Conservation (phyloP, 2,329 filamentous ascomycete genomes). For the Exophiala calicioides region DNA sequence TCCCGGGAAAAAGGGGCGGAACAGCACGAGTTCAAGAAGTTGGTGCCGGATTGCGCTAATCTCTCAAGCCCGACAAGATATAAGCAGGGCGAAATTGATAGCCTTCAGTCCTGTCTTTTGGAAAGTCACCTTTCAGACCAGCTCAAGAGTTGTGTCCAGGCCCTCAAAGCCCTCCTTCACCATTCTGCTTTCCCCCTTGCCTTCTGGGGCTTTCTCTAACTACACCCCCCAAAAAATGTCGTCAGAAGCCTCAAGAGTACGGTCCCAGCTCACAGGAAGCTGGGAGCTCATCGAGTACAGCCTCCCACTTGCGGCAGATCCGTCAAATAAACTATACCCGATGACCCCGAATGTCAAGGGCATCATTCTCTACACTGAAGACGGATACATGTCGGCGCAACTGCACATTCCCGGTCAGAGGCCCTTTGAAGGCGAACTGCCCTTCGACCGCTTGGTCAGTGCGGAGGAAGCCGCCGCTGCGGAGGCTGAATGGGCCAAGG, state of each 20-base stretch:
- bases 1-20: no score
- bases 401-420: slow-evolving; percentile 13
- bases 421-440: background rate
- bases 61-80: no score
- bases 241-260: background rate
- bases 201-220: background rate
- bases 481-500: slow-evolving; percentile 4
- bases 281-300: slow-evolving; percentile 16
- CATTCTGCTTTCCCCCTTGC: no score
- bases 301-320: slow-evolving; percentile 3
- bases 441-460: background rate
- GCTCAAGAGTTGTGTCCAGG: no score
- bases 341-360: slow-evolving; percentile 11
- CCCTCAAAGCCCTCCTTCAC: no score
- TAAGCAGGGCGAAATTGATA: no score
- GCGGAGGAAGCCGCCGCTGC: background rate
- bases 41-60: no score
- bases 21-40: no score
- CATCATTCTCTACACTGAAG: slow-evolving; percentile 16
- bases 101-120: no score
- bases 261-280: slow-evolving; percentile 7
- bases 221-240: background rate
- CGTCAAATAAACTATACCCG: slow-evolving; percentile 10
- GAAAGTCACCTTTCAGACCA: no score
- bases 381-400: slow-evolving; percentile 21